Evolutionary conservation across 345 rosid genomes (phyloP), one percentile per base, ranked within the genome.

Genomic region (Nasturtium officinale): DNA sequence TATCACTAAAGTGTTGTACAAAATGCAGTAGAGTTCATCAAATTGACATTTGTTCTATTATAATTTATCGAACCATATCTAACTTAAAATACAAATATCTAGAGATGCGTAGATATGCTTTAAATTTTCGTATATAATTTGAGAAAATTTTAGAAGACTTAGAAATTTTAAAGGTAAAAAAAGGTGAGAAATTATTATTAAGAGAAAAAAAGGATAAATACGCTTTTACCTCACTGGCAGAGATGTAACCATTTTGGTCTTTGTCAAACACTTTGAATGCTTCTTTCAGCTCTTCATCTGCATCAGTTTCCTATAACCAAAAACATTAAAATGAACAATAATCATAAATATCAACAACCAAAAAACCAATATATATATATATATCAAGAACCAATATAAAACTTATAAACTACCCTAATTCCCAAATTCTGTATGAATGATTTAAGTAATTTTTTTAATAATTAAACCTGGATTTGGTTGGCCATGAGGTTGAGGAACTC

Each of bases 231-330:
- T 92, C 98, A 67, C 13, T 83, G 16, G 98, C 90, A 16, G 96
- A 90, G 57, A 92, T 92, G 46, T 76, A 90, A 0, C 96, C 96
- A 69, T 92, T 86, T 80, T 86, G 95, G 70, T 92, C 98, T 73
- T 85, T 87, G 78, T 92, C 96, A 60, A 90, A 92, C 65, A 92
- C 95, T 79, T 88, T 85, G 79, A 92, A 92, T 62, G 92, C 96
- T 67, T 90, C 96, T 50, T 81, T 85, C 3, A 90, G 95, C 73
- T 92, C 98, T 35, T 90, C 95, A 72, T 85, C 89, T 16, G 77
- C 88, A 75, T 92, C 92, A 33, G 84, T 83, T 52, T 86, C 96
- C 96, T 90, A 83, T 4, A 33, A 40, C 29, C 11, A 37, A 71
- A 3, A 38, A 8, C 1, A 32, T 1, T 1, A 12, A n/a, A n/a